Evolutionary conservation across 441 rosid species (phyloP).

Genomic region (Aleurites moluccanus): DNA sequence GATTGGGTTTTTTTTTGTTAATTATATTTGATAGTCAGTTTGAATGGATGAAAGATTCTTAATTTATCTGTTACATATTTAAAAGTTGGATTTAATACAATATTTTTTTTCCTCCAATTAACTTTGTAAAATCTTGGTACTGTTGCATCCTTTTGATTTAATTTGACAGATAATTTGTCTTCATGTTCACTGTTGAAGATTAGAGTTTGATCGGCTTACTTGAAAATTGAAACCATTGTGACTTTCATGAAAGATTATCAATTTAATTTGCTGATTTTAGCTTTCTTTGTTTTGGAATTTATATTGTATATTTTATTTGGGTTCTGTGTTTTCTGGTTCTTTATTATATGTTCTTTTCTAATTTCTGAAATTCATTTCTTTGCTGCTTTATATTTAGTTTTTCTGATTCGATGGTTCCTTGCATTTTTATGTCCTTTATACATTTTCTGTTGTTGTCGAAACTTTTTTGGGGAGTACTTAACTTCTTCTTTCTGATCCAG

Average conservation of each 20-base stretch:
- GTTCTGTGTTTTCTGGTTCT: neutral
- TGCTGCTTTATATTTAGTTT: neutral
- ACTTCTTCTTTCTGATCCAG: no score
- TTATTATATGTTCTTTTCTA: neutral
- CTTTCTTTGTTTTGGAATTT: neutral
- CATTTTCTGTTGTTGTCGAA: no score
- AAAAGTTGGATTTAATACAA: constrained; percentile 4
- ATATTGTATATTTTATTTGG: neutral
- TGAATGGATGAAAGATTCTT: neutral
- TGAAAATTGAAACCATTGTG: no score
- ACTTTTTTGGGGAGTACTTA: no score
- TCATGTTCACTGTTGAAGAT: constrained; percentile 5
- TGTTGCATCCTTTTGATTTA: neutral
- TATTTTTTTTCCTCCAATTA: neutral
- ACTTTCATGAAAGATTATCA: no score
- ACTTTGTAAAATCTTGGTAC: neutral
- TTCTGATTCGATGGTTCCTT: neutral
- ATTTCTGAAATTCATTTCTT: neutral
- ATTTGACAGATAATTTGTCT: constrained; percentile 4
- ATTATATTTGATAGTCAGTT: neutral
- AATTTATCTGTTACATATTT: neutral
- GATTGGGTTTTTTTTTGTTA: neutral
- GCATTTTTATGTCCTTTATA: neutral
- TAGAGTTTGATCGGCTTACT: neutral
- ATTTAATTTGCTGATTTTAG: neutral